phyloP scores from a whole-genome alignment of 257 asterid genomes.

The Nicotiana paniculata region DNA sequence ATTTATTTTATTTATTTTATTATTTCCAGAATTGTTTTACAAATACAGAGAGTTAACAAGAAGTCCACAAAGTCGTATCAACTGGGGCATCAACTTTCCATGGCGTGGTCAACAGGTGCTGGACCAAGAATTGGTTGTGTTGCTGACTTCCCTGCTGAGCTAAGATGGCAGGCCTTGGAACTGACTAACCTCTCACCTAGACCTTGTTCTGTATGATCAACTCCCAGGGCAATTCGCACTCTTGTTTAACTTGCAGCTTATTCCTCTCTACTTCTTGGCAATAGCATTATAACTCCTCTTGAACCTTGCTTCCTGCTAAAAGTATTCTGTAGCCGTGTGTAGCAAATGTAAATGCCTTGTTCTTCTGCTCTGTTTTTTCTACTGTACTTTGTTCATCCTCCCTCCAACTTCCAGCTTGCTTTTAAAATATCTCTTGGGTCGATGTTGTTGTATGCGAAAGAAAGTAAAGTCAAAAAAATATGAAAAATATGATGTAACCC shows the following conservation, averaged over 20 bases:
- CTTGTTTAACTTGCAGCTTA: constrained; percentile 27
- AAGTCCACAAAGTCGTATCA: constrained; percentile 65
- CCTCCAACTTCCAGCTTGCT: not conserved
- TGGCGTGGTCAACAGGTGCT: constrained; percentile 77
- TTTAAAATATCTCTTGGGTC: not conserved
- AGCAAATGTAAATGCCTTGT: not conserved
- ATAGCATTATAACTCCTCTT: not conserved
- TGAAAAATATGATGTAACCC: no score
- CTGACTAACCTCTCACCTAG: constrained; percentile 78
- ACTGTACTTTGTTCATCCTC: not conserved
- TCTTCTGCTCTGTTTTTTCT: not conserved
- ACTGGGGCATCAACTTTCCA: constrained; percentile 58
- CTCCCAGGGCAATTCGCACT: constrained; percentile 26
- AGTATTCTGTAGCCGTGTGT: not conserved
- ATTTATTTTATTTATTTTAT: no score
- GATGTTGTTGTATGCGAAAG: no score
- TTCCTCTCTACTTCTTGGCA: constrained; percentile 11
- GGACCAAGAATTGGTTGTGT: constrained; percentile 95
- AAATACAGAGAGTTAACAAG: no score
- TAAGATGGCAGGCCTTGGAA: constrained; percentile 81
- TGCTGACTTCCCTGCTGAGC: constrained; percentile 75
- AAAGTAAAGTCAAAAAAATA: no score
- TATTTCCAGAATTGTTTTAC: no score
- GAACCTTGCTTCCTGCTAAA: not conserved
- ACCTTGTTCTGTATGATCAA: constrained; percentile 12